Evolutionary conservation across 768 basidiomycete species (phyloP).

Genomic region (Termitomyces titanicus): DNA sequence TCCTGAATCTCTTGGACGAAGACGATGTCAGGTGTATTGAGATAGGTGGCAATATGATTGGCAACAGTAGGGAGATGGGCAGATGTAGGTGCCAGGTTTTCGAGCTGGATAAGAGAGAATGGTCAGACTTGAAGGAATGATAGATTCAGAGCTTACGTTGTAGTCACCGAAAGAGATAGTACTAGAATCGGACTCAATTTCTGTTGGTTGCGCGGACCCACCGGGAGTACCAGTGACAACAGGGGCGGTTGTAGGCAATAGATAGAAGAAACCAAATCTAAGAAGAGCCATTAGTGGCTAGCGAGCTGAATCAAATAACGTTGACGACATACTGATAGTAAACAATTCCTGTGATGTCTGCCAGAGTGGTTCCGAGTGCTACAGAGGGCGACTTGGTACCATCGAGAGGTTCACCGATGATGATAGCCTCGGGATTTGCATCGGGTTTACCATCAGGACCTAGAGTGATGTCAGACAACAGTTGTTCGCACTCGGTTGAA

Average conservation of each 20-base stretch:
- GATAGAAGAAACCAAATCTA: conserved; percentile 51
- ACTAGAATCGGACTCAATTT: conserved; percentile 30
- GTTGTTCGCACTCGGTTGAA: background rate
- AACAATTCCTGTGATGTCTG: conserved; percentile 54
- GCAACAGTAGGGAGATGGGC: conserved; percentile 47
- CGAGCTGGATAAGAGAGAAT: conserved; percentile 32
- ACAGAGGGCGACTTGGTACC: conserved; percentile 45
- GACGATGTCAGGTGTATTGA: conserved; percentile 53
- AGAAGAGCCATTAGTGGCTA: background rate
- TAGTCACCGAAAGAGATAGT: conserved; percentile 55
- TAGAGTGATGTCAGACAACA: conserved; percentile 16
- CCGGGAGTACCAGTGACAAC: conserved; percentile 36
- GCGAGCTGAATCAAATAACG: background rate
- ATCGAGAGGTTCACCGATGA: conserved; percentile 53
- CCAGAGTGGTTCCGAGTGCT: conserved; percentile 41
- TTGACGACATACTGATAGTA: conserved; percentile 41
- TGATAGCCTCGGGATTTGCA: conserved; percentile 53
- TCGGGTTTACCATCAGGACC: conserved; percentile 50
- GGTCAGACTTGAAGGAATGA: background rate
- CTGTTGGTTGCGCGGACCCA: conserved; percentile 33
- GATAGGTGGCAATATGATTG: conserved; percentile 44
- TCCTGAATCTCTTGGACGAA: conserved; percentile 67
- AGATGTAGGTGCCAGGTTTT: conserved; percentile 52
- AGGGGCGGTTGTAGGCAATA: conserved; percentile 56
- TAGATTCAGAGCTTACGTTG: conserved; percentile 35